Evolutionary conservation across 106 monocot genomes (phyloP), one percentile per base, ranked within the genome.

Genomic region (Allium sativum): DNA sequence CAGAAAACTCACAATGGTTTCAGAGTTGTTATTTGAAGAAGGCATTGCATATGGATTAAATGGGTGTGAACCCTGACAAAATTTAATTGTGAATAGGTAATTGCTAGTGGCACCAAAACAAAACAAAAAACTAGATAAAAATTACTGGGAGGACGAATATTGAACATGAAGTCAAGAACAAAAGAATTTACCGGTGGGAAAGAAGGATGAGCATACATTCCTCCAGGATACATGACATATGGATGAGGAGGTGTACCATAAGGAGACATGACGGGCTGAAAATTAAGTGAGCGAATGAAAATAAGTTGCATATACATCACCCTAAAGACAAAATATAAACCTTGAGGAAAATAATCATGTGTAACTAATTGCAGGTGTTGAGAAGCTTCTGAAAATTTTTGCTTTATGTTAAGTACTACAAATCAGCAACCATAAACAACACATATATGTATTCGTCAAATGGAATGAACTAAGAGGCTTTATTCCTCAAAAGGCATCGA

Each of bases 141-240:
- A 15, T 3, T 50, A 15, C 48, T 12, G 13, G 8, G 3, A 12
- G 15, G 3, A 50, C 4, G 11, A 15, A 50, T 15, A 15, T 5
- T 50, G 48, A 50, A 50, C 48, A 50, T 12, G 13, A 7, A 50
- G 15, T 1, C 3, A 48, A 65, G 62, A 43, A 65, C 20, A 56
- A 55, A 46, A 60, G n/a, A n/a, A 65, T 52, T 52, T 98, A 98
- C 96, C 70, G 88, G 91, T 41, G 86, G 79, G 44, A 92, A 60
- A 44, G 96, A 82, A 42, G 96, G 91, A 78, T 98, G 96, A 44
- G 82, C 80, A 72, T 92, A 98, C 52, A 98, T 85, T 59, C 84
- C 91, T 72, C 79, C 91, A 44, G 91, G 91, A 66, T 98, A 98
- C 92, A 88, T 85, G 52, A 98, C 73, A 82, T 85, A 98, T 55